Percentiles rank a stretch among this genome's conserved stretches.
phyloP scores from a whole-genome alignment of 75 land plant genomes.

The Ceratopteris richardii region DNA sequence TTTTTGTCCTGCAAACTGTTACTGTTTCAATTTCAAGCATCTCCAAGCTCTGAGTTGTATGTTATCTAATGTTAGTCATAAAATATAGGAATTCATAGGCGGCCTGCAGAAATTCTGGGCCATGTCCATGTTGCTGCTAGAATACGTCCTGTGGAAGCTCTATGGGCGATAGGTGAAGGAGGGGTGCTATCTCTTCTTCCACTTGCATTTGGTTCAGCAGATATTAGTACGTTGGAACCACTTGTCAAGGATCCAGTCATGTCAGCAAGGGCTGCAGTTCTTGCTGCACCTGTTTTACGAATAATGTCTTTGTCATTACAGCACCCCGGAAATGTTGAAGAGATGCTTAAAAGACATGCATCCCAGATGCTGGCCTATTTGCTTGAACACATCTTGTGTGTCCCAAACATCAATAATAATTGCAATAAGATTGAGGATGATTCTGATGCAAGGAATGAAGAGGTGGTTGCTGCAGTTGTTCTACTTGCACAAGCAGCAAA shows the following conservation, averaged over 20 bases:
- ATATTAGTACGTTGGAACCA: constrained; percentile 69
- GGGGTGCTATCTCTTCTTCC: constrained; percentile 91
- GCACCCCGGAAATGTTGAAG: constrained; percentile 84
- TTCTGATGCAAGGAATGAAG: constrained; percentile 71
- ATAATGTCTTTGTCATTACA: constrained; percentile 73
- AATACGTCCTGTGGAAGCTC: constrained; percentile 59
- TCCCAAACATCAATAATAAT: constrained; percentile 8
- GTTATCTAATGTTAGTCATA: no score
- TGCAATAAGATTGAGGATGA: constrained; percentile 12
- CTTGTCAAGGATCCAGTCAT: constrained; percentile 26
- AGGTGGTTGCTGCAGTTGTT: constrained; percentile 87
- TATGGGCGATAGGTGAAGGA: constrained; percentile 94
- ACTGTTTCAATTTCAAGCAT: no score
- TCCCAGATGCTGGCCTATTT: constrained; percentile 74
- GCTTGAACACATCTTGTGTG: constrained; percentile 51
- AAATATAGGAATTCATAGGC: constrained; percentile 70
- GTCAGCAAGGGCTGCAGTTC: constrained; percentile 41
- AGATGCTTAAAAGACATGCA: constrained; percentile 55
- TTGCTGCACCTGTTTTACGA: constrained; percentile 79
- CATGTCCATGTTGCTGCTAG: constrained; percentile 89
- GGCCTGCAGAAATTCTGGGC: constrained; percentile 97
- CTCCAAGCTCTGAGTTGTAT: no score
- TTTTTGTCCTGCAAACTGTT: no score
- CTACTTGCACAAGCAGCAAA: constrained; percentile 85
- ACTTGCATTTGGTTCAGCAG: constrained; percentile 57